Conservation (phyloP, 2,329 filamentous ascomycete genomes). For the Hypoxylon sp. region DNA sequence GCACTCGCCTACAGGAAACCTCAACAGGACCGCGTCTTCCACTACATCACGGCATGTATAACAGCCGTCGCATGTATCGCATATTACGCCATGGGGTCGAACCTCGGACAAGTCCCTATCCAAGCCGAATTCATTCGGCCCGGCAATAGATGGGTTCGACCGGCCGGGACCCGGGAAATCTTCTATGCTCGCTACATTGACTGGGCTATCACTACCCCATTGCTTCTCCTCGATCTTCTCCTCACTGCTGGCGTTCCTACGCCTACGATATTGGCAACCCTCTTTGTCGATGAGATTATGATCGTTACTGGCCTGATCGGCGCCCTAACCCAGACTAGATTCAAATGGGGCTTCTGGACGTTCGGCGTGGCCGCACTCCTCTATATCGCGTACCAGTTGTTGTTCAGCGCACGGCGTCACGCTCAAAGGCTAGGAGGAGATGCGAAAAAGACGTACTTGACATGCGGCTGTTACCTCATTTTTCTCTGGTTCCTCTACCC, state of each 20-base stretch:
- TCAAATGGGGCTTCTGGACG: constrained; percentile 76
- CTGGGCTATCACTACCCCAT: constrained; percentile 72
- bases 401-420: constrained; percentile 65
- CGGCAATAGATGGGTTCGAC: constrained; percentile 56
- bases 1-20: constrained; percentile 65
- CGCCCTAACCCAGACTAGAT: constrained; percentile 69
- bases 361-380: constrained; percentile 67
- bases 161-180: constrained; percentile 68
- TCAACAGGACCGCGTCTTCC: constrained; percentile 68
- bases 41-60: constrained; percentile 71
- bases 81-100: constrained; percentile 76
- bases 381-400: constrained; percentile 71
- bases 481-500: constrained; percentile 75
- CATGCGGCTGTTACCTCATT: constrained; percentile 68
- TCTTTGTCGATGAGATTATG: constrained; percentile 74
- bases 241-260: constrained; percentile 73
- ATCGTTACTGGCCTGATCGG: constrained; percentile 75
- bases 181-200: constrained; percentile 76
- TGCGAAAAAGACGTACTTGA: constrained; percentile 64
- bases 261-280: constrained; percentile 70
- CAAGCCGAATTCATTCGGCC: constrained; percentile 66
- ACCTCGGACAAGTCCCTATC: constrained; percentile 72
- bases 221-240: constrained; percentile 71
- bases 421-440: constrained; percentile 65
- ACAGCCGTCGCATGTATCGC: constrained; percentile 70